Evolutionary conservation across 1,139 yeast species (phyloP).

Genomic region (Yamadazyma friedrichii): DNA sequence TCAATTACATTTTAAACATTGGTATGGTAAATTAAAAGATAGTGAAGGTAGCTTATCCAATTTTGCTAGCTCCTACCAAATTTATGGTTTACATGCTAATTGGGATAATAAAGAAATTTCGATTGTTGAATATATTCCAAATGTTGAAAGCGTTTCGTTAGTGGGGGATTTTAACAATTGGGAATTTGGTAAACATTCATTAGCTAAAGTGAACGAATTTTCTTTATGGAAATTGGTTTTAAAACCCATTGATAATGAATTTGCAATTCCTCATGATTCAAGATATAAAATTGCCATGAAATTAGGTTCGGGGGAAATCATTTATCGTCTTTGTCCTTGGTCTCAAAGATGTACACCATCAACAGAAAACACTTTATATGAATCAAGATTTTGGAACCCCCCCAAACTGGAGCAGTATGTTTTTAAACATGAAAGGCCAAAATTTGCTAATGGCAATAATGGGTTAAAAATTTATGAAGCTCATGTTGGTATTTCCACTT

Average conservation of each 20-base stretch:
- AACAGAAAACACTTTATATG: slow-evolving; percentile 48
- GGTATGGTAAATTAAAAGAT: slow-evolving; percentile 41
- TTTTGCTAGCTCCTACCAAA: slow-evolving; percentile 61
- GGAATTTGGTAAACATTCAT: slow-evolving; percentile 58
- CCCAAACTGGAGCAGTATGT: slow-evolving; percentile 38
- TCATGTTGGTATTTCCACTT: slow-evolving; percentile 92
- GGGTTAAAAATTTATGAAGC: slow-evolving; percentile 87
- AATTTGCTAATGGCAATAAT: slow-evolving; percentile 35
- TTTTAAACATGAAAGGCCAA: slow-evolving; percentile 67
- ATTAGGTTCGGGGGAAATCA: slow-evolving; percentile 62
- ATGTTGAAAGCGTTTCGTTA: slow-evolving; percentile 68
- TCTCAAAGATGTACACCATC: slow-evolving; percentile 78
- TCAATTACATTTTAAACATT: slow-evolving; percentile 51
- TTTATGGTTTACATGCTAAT: slow-evolving; percentile 74
- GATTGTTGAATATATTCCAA: slow-evolving; percentile 87
- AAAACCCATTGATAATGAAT: slow-evolving; percentile 53
- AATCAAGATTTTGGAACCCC: slow-evolving; percentile 94
- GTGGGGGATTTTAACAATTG: slow-evolving; percentile 92
- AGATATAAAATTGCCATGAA: slow-evolving; percentile 72
- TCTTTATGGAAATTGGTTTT: slow-evolving; percentile 69
- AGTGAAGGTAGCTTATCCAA: slow-evolving; percentile 47
- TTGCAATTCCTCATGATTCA: slow-evolving; percentile 79
- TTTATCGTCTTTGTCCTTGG: slow-evolving; percentile 91
- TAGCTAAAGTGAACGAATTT: slow-evolving; percentile 53
- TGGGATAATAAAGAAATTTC: slow-evolving; percentile 49